Evolutionary conservation across 495 filamentous ascomycete species (phyloP).

Genomic region (Acidiella bohemica): DNA sequence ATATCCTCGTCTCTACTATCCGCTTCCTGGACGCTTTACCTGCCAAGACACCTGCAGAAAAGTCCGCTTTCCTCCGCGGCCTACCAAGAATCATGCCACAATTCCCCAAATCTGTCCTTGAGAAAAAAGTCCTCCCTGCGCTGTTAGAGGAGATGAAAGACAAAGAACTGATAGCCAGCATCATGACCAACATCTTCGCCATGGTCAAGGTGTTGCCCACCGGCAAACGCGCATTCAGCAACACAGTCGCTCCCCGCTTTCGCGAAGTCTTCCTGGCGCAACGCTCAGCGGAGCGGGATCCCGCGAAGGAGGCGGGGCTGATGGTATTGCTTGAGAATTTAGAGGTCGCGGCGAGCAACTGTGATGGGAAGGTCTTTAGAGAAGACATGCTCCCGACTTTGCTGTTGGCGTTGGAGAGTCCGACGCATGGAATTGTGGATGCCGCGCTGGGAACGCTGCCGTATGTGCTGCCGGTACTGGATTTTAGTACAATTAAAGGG

Average conservation of each 20-base stretch:
- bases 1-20: slow-evolving; percentile 86
- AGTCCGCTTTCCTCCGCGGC: slow-evolving; percentile 80
- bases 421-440: slow-evolving; percentile 79
- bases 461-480: slow-evolving; percentile 62
- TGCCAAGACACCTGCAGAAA: slow-evolving; percentile 82
- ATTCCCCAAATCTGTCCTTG: slow-evolving; percentile 83
- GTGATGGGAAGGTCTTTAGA: slow-evolving; percentile 84
- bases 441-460: slow-evolving; percentile 63
- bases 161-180: slow-evolving; percentile 63
- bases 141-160: slow-evolving; percentile 89
- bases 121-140: slow-evolving; percentile 82
- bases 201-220: slow-evolving; percentile 65
- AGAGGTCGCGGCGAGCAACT: slow-evolving; percentile 57
- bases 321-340: slow-evolving; percentile 82
- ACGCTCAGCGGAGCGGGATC: slow-evolving; percentile 41
- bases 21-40: slow-evolving; percentile 85
- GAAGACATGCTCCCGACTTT: slow-evolving; percentile 84
- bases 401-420: slow-evolving; percentile 65
- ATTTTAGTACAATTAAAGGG: slow-evolving; percentile 91
- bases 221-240: slow-evolving; percentile 61
- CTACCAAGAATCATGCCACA: slow-evolving; percentile 72
- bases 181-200: slow-evolving; percentile 81
- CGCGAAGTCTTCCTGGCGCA: slow-evolving; percentile 61
- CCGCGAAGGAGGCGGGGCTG: slow-evolving; percentile 67
- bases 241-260: slow-evolving; percentile 69